A percentile compares a stretch with the other conserved stretches of the same genome.
Conservation (phyloP, 305 asterid species). For the Striga hermonthica region DNA sequence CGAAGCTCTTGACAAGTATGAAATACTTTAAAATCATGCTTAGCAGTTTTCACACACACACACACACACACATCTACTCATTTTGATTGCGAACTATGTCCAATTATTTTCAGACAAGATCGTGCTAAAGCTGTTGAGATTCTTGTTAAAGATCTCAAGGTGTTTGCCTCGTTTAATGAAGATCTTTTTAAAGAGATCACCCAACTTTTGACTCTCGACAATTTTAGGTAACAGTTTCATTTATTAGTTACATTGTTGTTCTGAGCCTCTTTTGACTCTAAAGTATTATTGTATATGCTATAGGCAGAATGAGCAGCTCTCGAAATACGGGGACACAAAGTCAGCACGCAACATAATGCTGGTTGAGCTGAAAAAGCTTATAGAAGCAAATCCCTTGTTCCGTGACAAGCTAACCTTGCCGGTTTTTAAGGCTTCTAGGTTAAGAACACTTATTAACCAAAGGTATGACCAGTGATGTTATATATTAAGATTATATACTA, state of each 20-base stretch:
- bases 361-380: slow-evolving; percentile 85
- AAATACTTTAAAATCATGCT: slow-evolving; percentile 24
- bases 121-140: slow-evolving; percentile 90
- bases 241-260: not conserved
- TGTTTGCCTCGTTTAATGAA: slow-evolving; percentile 84
- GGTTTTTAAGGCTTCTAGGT: slow-evolving; percentile 76
- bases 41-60: slow-evolving; percentile 6
- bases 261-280: slow-evolving; percentile 20
- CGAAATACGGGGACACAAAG: slow-evolving; percentile 89
- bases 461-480: slow-evolving; percentile 44
- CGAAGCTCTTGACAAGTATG: slow-evolving; percentile 94
- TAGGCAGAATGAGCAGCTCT: slow-evolving; percentile 96
- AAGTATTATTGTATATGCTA: slow-evolving; percentile 27
- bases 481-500: too few relatives aligned
- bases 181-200: slow-evolving; percentile 95
- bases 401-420: slow-evolving; percentile 88
- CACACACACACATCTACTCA: not conserved
- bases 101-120: slow-evolving; percentile 59
- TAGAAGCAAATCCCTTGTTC: slow-evolving; percentile 92
- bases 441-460: slow-evolving; percentile 92
- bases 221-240: slow-evolving; percentile 64
- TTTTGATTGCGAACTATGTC: slow-evolving; percentile 14
- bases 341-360: slow-evolving; percentile 84
- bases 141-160: slow-evolving; percentile 91
- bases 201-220: slow-evolving; percentile 85